Evolutionary conservation across 1,139 yeast genomes (phyloP).

Genomic region (Trichomonascaceae sp.): DNA sequence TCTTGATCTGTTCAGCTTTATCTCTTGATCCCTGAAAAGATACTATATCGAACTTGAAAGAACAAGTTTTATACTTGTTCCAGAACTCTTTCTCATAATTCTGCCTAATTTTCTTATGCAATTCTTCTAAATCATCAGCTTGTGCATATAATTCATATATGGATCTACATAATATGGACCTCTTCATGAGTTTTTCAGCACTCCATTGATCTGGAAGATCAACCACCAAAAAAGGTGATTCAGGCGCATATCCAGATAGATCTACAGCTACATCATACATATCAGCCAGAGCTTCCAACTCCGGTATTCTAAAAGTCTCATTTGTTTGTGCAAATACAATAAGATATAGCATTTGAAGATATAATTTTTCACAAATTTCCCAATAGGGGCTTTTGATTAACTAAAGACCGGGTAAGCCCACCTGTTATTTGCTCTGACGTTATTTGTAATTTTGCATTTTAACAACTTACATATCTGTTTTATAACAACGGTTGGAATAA

Average conservation of each 20-base stretch:
- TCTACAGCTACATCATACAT: conserved; percentile 53
- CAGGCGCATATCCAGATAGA: conserved; percentile 50
- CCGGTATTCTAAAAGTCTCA: conserved; percentile 72
- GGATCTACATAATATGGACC: conserved; percentile 68
- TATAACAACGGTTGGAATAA: neutral
- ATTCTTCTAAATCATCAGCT: conserved; percentile 49
- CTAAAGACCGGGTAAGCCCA: neutral
- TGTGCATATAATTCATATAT: conserved; percentile 84
- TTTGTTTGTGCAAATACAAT: conserved; percentile 81
- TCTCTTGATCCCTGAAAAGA: conserved; percentile 66
- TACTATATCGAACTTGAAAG: conserved; percentile 75
- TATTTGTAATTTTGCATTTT: neutral
- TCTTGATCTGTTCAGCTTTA: conserved; percentile 47
- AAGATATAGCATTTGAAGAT: conserved; percentile 44
- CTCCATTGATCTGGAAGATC: conserved; percentile 57
- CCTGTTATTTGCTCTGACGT: neutral
- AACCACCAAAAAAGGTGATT: conserved; percentile 64
- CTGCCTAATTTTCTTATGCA: conserved; percentile 50
- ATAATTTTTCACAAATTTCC: neutral
- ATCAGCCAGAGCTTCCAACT: conserved; percentile 76
- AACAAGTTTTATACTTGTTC: conserved; percentile 18
- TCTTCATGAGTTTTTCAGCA: conserved; percentile 55
- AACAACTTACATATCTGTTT: neutral
- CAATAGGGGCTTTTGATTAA: no score
- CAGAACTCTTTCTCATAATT: conserved; percentile 26